Conservation (phyloP, 331 rosid species). For the Malus hybrid region DNA sequence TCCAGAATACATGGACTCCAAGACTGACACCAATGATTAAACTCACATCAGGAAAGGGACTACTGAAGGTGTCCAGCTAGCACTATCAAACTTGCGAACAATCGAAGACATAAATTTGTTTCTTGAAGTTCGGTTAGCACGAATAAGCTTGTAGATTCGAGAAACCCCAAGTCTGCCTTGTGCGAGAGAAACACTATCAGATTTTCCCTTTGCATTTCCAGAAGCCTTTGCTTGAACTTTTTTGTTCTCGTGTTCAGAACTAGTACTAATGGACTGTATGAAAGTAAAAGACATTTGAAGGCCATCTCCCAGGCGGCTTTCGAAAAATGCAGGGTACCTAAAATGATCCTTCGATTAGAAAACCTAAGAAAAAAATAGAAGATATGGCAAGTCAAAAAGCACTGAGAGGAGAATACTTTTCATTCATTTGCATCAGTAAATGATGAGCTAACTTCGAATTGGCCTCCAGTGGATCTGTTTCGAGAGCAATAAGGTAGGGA, state of each 20-base stretch:
- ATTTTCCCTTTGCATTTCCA: slow-evolving; percentile 51
- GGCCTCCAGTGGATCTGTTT: slow-evolving; percentile 82
- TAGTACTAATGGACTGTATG: slow-evolving; percentile 50
- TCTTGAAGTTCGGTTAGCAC: slow-evolving; percentile 79
- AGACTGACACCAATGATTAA: slow-evolving; percentile 6
- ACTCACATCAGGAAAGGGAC: slow-evolving; percentile 82
- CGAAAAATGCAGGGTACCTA: slow-evolving; percentile 98
- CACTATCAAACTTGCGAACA: slow-evolving; percentile 78
- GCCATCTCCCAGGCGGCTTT: slow-evolving; percentile 97
- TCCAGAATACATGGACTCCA: neutral
- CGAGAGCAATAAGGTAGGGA: slow-evolving; percentile 91
- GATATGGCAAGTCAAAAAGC: neutral
- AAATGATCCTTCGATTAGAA: slow-evolving; percentile 30
- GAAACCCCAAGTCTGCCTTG: slow-evolving; percentile 96
- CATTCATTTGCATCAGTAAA: slow-evolving; percentile 91
- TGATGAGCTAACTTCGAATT: slow-evolving; percentile 91
- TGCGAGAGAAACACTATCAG: slow-evolving; percentile 55
- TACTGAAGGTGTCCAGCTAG: slow-evolving; percentile 57
- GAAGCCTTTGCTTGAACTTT: slow-evolving; percentile 43
- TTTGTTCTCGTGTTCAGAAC: slow-evolving; percentile 40
- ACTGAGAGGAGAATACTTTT: slow-evolving; percentile 51
- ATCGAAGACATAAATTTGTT: slow-evolving; percentile 94
- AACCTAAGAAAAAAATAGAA: slow-evolving; percentile 2
- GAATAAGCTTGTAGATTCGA: slow-evolving; percentile 96
- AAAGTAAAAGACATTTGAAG: slow-evolving; percentile 91